Evolutionary conservation across 2,329 filamentous ascomycete genomes (phyloP), one percentile per base, ranked within the genome.

Genomic region (Trichoderma sp.): DNA sequence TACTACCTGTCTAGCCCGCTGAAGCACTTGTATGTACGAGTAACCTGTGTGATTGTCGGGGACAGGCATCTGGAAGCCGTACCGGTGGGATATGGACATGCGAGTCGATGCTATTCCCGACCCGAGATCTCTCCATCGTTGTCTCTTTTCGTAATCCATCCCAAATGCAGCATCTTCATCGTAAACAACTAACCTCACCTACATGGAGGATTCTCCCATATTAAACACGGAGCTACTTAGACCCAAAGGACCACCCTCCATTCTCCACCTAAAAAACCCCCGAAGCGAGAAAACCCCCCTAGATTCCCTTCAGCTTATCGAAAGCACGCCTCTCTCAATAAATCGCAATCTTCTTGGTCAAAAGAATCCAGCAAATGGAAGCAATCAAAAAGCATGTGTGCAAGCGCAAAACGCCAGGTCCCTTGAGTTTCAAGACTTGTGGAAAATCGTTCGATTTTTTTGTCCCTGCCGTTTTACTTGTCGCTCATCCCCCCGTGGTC

Each of bases 361-460:
- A 62, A 62, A 9, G 16, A 11, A 11, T 41, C 16, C 29, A 29
- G n/a, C n/a, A 33, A 38, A 18, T 38, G 14, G 14, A 6, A 33
- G 31, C 33, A 35, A 35, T 35, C 33, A 35, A 35, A 35, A 35
- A 5, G 3, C 33, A 35, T 35, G 33, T 35, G 33, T 5, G 33
- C 33, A 35, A 35, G 35, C 35, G 35, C 35, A 38, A 38, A 38
- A 38, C 35, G 18, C 16, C 41, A 38, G 35, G 24, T 31, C 45
- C 18, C 63, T n/a, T 8, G 24, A 50, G 72, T 75, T 75, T 75
- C 72, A 75, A 63, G 66, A 67, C 62, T 67, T 45, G 76, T 75
- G 76, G 77, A 62, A 66, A 74, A 71, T 78, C 76, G 69, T 77
- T 77, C 77, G 77, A 78, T 78, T 77, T 71, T 60, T 67, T 75